phyloP scores from a whole-genome alignment of 805 yeast genomes.

The Candida takata region DNA sequence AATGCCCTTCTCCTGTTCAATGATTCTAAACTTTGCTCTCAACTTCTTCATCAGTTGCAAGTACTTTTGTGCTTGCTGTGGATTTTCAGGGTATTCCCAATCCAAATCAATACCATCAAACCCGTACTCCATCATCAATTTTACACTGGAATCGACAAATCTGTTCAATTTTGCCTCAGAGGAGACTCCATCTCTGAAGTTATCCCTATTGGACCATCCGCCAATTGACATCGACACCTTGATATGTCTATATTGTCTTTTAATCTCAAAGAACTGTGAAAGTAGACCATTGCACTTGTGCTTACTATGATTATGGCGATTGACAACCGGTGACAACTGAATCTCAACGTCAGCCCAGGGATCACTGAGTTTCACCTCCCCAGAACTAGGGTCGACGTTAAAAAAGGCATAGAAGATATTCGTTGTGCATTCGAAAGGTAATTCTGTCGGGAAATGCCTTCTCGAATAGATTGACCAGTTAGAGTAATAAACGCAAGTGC shows the following conservation, averaged over 20 bases:
- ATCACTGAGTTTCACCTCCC: constrained; percentile 36
- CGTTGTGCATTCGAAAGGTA: constrained; percentile 51
- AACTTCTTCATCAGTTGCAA: constrained; percentile 36
- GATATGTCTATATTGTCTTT: constrained; percentile 34
- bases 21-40: constrained; percentile 31
- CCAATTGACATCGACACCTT: constrained; percentile 74
- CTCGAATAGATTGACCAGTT: constrained; percentile 61
- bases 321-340: constrained; percentile 12
- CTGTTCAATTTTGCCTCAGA: constrained; percentile 27
- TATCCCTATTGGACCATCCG: constrained; percentile 56
- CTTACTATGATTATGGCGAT: constrained; percentile 1
- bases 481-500: constrained; percentile 40
- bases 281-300: constrained; percentile 34
- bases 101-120: constrained; percentile 92
- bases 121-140: constrained; percentile 43
- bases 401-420: constrained; percentile 78
- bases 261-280: constrained; percentile 42
- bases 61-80: constrained; percentile 37
- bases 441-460: constrained; percentile 49
- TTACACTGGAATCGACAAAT: constrained; percentile 46
- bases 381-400: constrained; percentile 45
- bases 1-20: constrained; percentile 27
- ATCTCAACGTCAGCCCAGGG: constrained; percentile 54
- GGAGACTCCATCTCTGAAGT: constrained; percentile 42
- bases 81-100: constrained; percentile 78